Conservation (phyloP, 306 rosid genomes). For the Lathyrus tuberosus region DNA sequence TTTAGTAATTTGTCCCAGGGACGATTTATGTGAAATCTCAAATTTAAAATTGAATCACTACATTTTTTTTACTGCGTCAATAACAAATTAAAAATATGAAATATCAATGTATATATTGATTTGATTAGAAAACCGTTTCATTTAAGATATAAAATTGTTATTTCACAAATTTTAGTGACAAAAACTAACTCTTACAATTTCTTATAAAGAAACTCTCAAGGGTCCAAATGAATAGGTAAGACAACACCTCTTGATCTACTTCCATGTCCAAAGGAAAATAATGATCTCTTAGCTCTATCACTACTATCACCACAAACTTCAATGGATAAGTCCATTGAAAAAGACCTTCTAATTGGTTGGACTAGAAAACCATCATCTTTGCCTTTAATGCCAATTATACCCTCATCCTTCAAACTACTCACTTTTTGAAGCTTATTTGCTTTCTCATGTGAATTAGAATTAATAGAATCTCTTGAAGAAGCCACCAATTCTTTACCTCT, state of each 20-base stretch:
- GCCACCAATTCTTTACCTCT: constrained; percentile 41
- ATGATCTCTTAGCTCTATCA: constrained; percentile 54
- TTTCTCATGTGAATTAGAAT: constrained; percentile 44
- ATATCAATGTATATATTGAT: no score
- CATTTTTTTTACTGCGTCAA: no score
- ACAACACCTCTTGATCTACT: constrained; percentile 55
- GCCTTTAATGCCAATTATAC: constrained; percentile 47
- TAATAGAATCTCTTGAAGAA: neutral
- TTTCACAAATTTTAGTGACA: no score
- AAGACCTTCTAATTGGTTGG: constrained; percentile 72
- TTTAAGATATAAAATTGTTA: no score
- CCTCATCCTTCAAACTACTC: constrained; percentile 73
- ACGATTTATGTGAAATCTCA: no score
- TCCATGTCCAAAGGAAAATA: constrained; percentile 71
- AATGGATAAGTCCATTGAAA: constrained; percentile 73
- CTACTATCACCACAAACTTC: constrained; percentile 48
- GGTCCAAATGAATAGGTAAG: constrained; percentile 53
- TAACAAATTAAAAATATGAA: no score
- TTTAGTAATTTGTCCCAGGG: no score
- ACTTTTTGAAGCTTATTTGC: constrained; percentile 52
- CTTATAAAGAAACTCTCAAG: constrained; percentile 9
- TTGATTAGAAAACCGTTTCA: no score
- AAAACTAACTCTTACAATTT: no score
- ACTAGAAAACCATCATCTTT: constrained; percentile 55
- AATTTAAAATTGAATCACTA: no score